phyloP scores from a whole-genome alignment of 768 basidiomycete genomes.

The Russula ochroleuca region DNA sequence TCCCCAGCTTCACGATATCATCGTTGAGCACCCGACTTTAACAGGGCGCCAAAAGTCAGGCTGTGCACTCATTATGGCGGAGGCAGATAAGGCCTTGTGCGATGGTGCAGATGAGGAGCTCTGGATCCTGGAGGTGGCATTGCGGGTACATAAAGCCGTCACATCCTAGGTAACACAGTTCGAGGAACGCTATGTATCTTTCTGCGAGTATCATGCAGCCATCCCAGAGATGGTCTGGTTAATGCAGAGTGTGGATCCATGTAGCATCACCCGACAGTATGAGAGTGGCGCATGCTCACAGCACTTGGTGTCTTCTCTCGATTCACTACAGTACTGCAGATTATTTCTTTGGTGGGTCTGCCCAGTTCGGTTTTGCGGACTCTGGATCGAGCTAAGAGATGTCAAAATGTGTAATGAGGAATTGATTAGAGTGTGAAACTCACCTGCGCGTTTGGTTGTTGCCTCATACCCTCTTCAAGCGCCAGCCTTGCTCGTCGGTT shows the following conservation, averaged over 20 bases:
- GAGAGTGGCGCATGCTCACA: background rate
- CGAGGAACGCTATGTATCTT: slow-evolving; percentile 5
- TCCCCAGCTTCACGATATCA: slow-evolving; percentile 79
- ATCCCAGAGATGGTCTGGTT: slow-evolving; percentile 1
- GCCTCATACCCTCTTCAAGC: slow-evolving; percentile 33
- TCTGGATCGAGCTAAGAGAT: slow-evolving; percentile 35
- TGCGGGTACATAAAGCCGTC: slow-evolving; percentile 67
- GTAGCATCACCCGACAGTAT: background rate
- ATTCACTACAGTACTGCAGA: background rate
- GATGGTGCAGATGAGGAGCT: slow-evolving; percentile 98
- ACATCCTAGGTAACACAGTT: slow-evolving; percentile 19
- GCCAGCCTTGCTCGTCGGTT: slow-evolving; percentile 37
- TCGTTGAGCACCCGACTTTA: slow-evolving; percentile 78
- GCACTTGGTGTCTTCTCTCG: background rate
- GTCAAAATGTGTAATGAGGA: background rate
- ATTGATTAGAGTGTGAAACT: background rate
- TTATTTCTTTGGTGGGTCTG: slow-evolving; percentile 27
- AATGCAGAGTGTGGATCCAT: background rate
- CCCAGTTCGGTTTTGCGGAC: slow-evolving; percentile 38
- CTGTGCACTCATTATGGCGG: slow-evolving; percentile 82
- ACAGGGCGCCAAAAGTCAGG: slow-evolving; percentile 74
- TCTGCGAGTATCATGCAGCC: background rate
- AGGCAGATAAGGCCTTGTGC: slow-evolving; percentile 92
- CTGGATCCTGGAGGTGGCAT: slow-evolving; percentile 86
- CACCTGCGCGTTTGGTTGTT: slow-evolving; percentile 34